A percentile compares a stretch with the other conserved stretches of the same genome.
Evolutionary conservation across 306 rosid species (phyloP).

Genomic region (Sphenostylis stenocarpa): DNA sequence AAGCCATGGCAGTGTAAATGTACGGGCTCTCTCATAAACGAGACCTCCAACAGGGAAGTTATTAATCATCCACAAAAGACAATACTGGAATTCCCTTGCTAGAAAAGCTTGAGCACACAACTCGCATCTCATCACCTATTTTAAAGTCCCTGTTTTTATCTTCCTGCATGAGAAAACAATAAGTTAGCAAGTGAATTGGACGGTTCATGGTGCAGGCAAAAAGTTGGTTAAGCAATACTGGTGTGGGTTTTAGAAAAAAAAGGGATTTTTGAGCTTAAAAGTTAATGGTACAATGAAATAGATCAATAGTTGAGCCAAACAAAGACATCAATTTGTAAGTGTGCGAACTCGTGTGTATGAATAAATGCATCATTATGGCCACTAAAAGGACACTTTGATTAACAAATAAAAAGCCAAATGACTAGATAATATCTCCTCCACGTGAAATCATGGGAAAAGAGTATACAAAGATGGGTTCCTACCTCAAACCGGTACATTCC

Average conservation of each 20-base stretch:
- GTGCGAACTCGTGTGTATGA: not conserved
- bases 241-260: not conserved
- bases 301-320: conserved; percentile 1
- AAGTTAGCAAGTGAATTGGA: conserved; percentile 9
- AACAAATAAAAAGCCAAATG: not conserved
- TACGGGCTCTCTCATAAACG: not conserved
- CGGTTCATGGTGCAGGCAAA: not conserved
- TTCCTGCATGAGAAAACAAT: conserved; percentile 51
- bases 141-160: conserved; percentile 42
- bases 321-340: not conserved
- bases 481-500: conserved; percentile 94
- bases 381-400: not conserved
- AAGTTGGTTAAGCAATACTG: not conserved
- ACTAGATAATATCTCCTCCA: not conserved
- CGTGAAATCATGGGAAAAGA: conserved; percentile 14
- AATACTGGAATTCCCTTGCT: conserved; percentile 76
- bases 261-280: not conserved
- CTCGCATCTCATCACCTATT: conserved; percentile 66
- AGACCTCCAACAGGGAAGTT: conserved; percentile 23
- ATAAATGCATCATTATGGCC: not conserved
- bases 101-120: conserved; percentile 70
- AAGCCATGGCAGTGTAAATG: conserved; percentile 1
- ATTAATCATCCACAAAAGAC: conserved; percentile 54
- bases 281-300: not conserved
- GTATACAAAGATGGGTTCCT: conserved; percentile 16